phyloP scores from a whole-genome alignment of 2,329 filamentous ascomycete species.

The Colletotrichum nymphaeae region DNA sequence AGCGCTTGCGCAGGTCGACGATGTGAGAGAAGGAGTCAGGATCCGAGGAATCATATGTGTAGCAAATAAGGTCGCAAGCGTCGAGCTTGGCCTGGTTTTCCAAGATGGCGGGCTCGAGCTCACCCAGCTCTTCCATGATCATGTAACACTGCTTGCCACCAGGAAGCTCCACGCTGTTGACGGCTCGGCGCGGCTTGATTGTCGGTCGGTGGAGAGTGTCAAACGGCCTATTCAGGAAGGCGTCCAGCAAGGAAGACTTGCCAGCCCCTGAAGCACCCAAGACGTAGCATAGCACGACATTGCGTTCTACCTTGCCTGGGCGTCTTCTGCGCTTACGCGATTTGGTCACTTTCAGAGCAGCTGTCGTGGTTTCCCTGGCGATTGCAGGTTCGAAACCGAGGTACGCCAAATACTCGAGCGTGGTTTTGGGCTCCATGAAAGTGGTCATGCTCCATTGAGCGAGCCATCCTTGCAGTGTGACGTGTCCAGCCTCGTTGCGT shows the following conservation, averaged over 20 bases:
- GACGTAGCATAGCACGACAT: constrained; percentile 94
- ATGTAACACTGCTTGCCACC: constrained; percentile 98
- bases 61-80: constrained; percentile 93
- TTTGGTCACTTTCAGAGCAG: constrained; percentile 92
- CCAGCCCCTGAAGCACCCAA: constrained; percentile 87
- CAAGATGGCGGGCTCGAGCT: constrained; percentile 93
- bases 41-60: constrained; percentile 96
- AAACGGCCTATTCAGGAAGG: constrained; percentile 91
- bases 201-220: constrained; percentile 88
- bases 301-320: constrained; percentile 88
- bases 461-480: constrained; percentile 97
- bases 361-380: constrained; percentile 80
- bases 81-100: constrained; percentile 93
- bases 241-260: constrained; percentile 90
- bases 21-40: constrained; percentile 96
- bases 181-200: constrained; percentile 91
- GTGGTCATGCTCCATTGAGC: constrained; percentile 99
- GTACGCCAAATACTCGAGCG: constrained; percentile 94
- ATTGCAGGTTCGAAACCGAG: constrained; percentile 90
- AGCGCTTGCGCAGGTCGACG: constrained; percentile 80
- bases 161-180: constrained; percentile 95
- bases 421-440: constrained; percentile 94
- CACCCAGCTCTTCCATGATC: constrained; percentile 93
- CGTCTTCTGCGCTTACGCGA: constrained; percentile 85
- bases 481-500: constrained; percentile 92